Conservation (phyloP, 257 asterid genomes). For the Solanum rostratum region DNA sequence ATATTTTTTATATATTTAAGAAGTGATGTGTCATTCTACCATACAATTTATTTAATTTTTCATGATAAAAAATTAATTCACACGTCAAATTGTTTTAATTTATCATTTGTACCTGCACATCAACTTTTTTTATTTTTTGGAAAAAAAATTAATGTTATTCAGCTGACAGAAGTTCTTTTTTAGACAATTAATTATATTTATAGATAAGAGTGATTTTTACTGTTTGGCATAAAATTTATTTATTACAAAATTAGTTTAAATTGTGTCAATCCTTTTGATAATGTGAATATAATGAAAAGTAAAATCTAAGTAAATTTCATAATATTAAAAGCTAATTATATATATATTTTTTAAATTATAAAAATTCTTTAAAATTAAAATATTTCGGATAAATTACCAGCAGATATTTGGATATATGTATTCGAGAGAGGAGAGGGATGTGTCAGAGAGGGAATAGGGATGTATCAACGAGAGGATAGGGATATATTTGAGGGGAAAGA, state of each 20-base stretch:
- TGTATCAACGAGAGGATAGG: no score
- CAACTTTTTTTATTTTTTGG: not conserved
- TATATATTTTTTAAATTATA: no score
- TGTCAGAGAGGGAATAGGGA: no score
- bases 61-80: not conserved
- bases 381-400: no score
- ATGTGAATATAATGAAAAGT: no score
- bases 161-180: not conserved
- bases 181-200: not conserved
- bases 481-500: no score
- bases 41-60: not conserved
- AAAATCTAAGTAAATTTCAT: no score
- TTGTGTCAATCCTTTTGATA: not conserved
- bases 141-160: not conserved
- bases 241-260: not conserved
- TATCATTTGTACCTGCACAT: not conserved
- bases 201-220: no score
- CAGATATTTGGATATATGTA: no score
- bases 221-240: not conserved
- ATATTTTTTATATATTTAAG: not conserved
- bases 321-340: no score
- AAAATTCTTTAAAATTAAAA: no score
- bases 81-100: not conserved
- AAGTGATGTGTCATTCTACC: not conserved
- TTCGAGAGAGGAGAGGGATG: no score